Evolutionary conservation across 805 yeast genomes (phyloP).

Genomic region (Saccharomycopsis babjevae): DNA sequence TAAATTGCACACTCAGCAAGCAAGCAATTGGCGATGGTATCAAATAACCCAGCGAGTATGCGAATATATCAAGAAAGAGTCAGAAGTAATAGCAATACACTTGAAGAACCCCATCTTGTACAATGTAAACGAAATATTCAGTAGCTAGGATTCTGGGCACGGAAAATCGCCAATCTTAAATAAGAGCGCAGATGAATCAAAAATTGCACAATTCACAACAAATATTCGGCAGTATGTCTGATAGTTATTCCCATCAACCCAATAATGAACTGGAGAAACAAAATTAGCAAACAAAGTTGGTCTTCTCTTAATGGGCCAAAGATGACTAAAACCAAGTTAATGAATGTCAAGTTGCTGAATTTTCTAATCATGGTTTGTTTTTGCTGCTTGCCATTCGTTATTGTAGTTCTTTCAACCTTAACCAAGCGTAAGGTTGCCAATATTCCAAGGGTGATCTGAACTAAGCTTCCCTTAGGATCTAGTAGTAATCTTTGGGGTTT

Average conservation of each 20-base stretch:
- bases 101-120: too few species aligned
- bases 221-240: constrained; percentile 78
- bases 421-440: constrained; percentile 44
- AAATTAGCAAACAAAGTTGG: constrained; percentile 47
- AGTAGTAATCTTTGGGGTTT: constrained; percentile 15
- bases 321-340: constrained; percentile 75
- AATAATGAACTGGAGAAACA: constrained; percentile 50
- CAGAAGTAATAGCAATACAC: too few species aligned
- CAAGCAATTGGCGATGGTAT: too few species aligned
- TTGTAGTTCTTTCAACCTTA: constrained; percentile 28
- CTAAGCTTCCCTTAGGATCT: constrained; percentile 21
- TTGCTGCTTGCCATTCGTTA: constrained; percentile 21
- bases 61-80: too few species aligned
- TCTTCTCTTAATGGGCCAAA: constrained; percentile 89
- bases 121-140: too few species aligned
- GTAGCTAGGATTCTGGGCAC: too few species aligned
- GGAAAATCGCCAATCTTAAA: too few species aligned
- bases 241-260: constrained; percentile 59
- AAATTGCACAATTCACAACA: constrained; percentile 34
- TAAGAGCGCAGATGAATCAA: too few species aligned
- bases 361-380: constrained; percentile 24
- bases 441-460: constrained; percentile 31
- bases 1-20: too few species aligned
- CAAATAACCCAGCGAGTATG: too few species aligned
- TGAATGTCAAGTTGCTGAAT: constrained; percentile 78